Percentiles rank a stretch among this genome's conserved stretches.
Evolutionary conservation across 495 filamentous ascomycete genomes (phyloP).

Genomic region (Penicillium salamii): DNA sequence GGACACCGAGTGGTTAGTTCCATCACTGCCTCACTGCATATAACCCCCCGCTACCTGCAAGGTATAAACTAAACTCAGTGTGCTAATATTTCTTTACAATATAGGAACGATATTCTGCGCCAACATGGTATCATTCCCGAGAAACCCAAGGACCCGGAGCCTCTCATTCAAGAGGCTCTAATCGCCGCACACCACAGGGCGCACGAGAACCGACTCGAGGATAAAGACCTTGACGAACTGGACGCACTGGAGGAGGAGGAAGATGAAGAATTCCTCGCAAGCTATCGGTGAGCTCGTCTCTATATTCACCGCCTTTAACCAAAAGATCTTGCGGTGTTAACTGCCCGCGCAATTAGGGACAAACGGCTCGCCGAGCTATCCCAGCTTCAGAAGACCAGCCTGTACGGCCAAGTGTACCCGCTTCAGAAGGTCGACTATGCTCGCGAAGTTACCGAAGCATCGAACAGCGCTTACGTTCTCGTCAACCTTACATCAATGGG

Average conservation of each 20-base stretch:
- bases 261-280: slow-evolving; percentile 85
- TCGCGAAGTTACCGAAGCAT: slow-evolving; percentile 90
- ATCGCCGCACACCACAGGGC: slow-evolving; percentile 73
- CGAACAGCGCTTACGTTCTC: slow-evolving; percentile 66
- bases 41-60: slow-evolving; percentile 9
- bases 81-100: slow-evolving; percentile 1
- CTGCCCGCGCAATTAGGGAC: slow-evolving; percentile 45
- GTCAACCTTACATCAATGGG: slow-evolving; percentile 83
- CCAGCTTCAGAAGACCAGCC: slow-evolving; percentile 65
- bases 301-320: neutral
- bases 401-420: slow-evolving; percentile 88
- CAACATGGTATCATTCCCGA: slow-evolving; percentile 95
- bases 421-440: slow-evolving; percentile 91
- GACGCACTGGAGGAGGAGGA: slow-evolving; percentile 92
- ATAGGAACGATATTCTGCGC: slow-evolving; percentile 97
- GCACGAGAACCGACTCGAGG: slow-evolving; percentile 86
- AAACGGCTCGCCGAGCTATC: slow-evolving; percentile 80
- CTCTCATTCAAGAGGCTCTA: slow-evolving; percentile 94
- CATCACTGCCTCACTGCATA: slow-evolving; percentile 1
- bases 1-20: slow-evolving; percentile 91
- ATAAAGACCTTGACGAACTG: slow-evolving; percentile 90
- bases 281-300: slow-evolving; percentile 59
- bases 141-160: slow-evolving; percentile 90
- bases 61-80: slow-evolving; percentile 6
- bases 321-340: slow-evolving; percentile 15